Evolutionary conservation across 805 yeast species (phyloP).

Genomic region (Kregervanrija fluxuum): DNA sequence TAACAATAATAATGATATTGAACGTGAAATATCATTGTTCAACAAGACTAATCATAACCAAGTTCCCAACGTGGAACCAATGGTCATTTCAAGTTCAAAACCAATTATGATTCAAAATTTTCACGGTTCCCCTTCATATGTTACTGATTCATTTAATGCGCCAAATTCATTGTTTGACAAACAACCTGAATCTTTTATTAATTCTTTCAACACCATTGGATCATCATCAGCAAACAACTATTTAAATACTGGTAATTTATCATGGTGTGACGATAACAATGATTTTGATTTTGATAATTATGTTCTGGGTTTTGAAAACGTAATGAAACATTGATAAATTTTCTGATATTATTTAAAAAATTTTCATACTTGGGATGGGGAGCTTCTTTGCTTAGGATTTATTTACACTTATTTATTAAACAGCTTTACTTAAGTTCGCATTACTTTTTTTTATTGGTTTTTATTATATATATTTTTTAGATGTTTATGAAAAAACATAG

Average conservation of each 20-base stretch:
- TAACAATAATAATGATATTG: constrained; percentile 2
- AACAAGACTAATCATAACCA: not conserved
- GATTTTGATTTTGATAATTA: too few species aligned
- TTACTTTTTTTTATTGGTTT: too few species aligned
- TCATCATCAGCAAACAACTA: constrained; percentile 1
- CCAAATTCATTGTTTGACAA: constrained; percentile 12
- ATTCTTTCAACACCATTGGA: constrained; percentile 4
- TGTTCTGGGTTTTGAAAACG: too few species aligned
- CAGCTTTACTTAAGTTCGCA: too few species aligned
- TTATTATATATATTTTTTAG: too few species aligned
- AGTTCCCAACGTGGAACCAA: too few species aligned
- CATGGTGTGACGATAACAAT: not conserved
- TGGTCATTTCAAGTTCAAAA: not conserved
- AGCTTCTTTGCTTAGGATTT: too few species aligned
- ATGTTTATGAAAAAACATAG: too few species aligned
- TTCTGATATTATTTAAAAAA: too few species aligned
- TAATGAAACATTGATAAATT: too few species aligned
- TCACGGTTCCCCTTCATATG: constrained; percentile 1
- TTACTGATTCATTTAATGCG: constrained; percentile 8
- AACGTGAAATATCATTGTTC: constrained; percentile 10
- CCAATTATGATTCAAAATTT: not conserved
- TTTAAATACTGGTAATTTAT: not conserved
- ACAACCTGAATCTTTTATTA: constrained; percentile 4
- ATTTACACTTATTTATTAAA: too few species aligned
- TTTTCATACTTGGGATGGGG: too few species aligned